Evolutionary conservation across 371 early-diverging fungal species (phyloP), one percentile per base, ranked within the genome.

Genomic region (Circinella umbellata): DNA sequence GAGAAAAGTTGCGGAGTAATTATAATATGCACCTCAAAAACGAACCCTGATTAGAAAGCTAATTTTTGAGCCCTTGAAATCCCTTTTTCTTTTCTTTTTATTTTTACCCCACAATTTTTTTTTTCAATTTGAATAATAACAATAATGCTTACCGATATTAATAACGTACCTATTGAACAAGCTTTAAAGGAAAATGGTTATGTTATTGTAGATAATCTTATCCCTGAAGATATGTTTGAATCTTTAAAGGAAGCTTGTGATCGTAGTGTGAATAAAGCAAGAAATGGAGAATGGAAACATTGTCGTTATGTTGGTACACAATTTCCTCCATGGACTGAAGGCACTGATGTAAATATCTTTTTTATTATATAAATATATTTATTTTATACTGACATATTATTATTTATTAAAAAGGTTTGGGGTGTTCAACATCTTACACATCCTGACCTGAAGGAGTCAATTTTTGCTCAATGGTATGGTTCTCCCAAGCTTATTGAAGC

Each of bases 251-350:
- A 76, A n/a, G 87, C 85, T 13, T 79, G 81, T 38, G 84, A 86
- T 62, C 80, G 86, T 37, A 79, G 76, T 7, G 79, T 84, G 10
- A 79, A 75, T 39, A 76, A 72, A 55, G 86, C 84, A 17, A 69
- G 86, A 64, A 71, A 72, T 15, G 77, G 79, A 37, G 83, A 84
- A 47, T 87, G 87, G 85, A 79, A 78, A 36, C 73, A 82, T 62
- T 71, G 82, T 66, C 83, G 85, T 61, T 71, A 82, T 49, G 87
- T 87, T 10, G 87, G 87, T 48, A 85, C 82, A 9, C 85, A 83
- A 60, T 87, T 87, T 54, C 87, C 87, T 48, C 87, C 85, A 38
- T 87, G 87, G 87, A 78, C 73, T 17, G 83, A 85, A 69, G 85
- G 80, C 8, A 81, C 80, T 36, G 84, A 85, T 64, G 81, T 82